Base-by-base conservation (phyloP, 805 yeast genomes). In the Spathaspora sp. region DNA sequence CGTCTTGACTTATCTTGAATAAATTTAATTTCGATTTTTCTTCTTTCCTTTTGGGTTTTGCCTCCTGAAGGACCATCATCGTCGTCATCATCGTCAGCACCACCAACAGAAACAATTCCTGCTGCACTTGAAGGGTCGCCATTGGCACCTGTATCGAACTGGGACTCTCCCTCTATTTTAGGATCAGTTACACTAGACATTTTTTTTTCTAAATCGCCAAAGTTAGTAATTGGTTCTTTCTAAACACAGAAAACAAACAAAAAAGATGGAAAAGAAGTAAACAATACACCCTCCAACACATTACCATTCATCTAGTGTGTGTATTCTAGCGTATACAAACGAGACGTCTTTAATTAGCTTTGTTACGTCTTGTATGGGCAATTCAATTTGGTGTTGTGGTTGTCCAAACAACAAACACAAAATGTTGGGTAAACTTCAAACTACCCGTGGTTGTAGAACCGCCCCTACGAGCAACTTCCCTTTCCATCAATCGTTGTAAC, bases 1-100 rank as follows among this genome's bases (percentile, higher is more conserved):
- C 99, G 89, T 69, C 99, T 85, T 18, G 97, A 89, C 75, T 94
- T 94, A 72, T 94, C 97, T 75, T 93, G 97, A 64, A 94, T 94
- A 66, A 94, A 94, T 76, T 90, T 89, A 69, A 94, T 94, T 72
- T 94, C 99, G 63, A 93, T 93, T 73, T 93, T 93, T 77, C 99
- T 75, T 65, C 86, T 72, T 62, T 81, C 86, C 65, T 82, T 77
- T 56, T 74, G 76, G 58, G 73, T 75, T 60, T 74, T 73, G 20
- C 81, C 80, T 20, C 78, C 71, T 10, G 73, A 62, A 38, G 71
- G 65, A 56, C 72, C 77, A 52, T 77, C 81, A 49, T 79, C 83
- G 53, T 80, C 84, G 52, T 79, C 84, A 54, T 75, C 79, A 47
- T 79, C 83, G 48, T 63, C 72, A 20, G 65, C 71, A 19, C 52